Base-by-base conservation (phyloP, 2,329 filamentous ascomycete species). In the Cordyceps fumosorosea region DNA sequence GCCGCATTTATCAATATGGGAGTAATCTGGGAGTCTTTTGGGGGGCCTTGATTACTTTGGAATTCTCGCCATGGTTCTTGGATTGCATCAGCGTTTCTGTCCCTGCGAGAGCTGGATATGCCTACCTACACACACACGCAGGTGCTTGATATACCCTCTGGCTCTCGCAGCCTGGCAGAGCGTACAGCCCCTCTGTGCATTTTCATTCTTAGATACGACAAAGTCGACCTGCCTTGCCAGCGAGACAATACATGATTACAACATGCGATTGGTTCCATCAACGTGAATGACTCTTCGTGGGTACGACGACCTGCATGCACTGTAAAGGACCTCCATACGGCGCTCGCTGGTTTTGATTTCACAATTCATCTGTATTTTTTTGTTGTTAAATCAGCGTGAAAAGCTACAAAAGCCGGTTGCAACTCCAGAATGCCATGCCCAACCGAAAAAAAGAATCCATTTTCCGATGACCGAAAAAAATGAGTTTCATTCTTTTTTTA, bases 391-490 rank as follows among this genome's bases (percentile, higher is more conserved):
- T 73, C 71, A 72, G 70, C 71, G 66, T 74, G 69, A 75, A 76
- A 76, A 75, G 72, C 75, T 76, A 76, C 73, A 76, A 78, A 55
- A 71, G 74, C 75, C 75, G 73, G 71, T 73, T 75, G 74, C 76
- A 78, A 78, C 76, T 78, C 76, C 76, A 67, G 70, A 76, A 78
- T 77, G 75, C 76, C 75, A 76, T 76, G 73, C 74, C 73, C 72
- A 61, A 74, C 74, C 69, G 70, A 62, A 75, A 69, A 76, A 73
- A 51, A 48, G 48, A 58, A 42, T 37, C 60, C 74, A 74, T 74
- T 61, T 50, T 75, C 73, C 74, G 71, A 72, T 72, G 67, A 72
- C 69, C 72, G 70, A 74, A 69, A 71, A 60, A 52, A 63, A 60
- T 59, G 55, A 55, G 4, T 37, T 61, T 55, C 26, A 26, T 48